Conservation (phyloP, 2,329 filamentous ascomycete species). For the Neofusicoccum sp. region DNA sequence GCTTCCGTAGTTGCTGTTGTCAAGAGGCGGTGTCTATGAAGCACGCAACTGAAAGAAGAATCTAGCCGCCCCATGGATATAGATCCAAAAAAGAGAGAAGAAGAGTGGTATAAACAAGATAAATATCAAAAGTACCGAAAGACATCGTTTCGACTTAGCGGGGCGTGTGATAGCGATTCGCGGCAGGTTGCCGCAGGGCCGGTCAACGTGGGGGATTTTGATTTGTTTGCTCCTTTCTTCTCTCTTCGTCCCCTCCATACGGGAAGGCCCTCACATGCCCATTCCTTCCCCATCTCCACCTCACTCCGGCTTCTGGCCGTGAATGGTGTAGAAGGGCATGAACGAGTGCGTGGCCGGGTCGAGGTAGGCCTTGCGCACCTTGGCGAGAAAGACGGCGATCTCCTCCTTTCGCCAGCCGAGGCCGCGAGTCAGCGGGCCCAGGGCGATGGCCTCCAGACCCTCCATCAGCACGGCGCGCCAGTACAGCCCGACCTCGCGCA, state of each 20-base stretch:
- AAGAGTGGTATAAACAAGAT: background rate
- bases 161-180: background rate
- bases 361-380: conserved; percentile 19
- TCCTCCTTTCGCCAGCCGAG: conserved; percentile 22
- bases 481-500: conserved; percentile 24
- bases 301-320: conserved; percentile 51
- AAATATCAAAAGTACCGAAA: background rate
- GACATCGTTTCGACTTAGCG: background rate
- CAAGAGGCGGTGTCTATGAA: background rate
- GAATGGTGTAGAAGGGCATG: conserved; percentile 57
- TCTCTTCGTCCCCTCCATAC: background rate
- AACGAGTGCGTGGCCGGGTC: conserved; percentile 46
- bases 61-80: background rate
- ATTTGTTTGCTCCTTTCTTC: background rate
- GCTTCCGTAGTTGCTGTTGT: background rate
- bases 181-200: too few species aligned
- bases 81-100: background rate
- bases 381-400: conserved; percentile 19
- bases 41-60: background rate
- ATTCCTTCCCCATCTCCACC: too few species aligned
- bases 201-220: too few species aligned
- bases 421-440: conserved; percentile 23
- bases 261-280: too few species aligned
- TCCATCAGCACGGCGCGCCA: conserved; percentile 24
- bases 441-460: conserved; percentile 23